Percentiles rank a stretch among this genome's conserved stretches.
These are phyloP conservation scores for Azolla pinnata DNA, from an alignment of 75 land plant genomes.

Conservation along the genomic window DNA sequence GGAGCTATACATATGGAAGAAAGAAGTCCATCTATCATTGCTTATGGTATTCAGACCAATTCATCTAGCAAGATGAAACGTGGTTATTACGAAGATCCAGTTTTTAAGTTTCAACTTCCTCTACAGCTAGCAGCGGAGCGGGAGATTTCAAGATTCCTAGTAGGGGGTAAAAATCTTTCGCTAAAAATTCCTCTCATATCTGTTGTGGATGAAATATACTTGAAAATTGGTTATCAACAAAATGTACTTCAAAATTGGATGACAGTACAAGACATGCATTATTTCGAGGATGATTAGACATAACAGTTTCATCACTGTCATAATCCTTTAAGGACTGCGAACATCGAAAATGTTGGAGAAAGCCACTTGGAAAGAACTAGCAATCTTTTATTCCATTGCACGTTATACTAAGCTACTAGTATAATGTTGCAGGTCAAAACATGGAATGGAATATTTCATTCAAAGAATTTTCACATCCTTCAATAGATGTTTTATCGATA, in stretches of 20 bases:
- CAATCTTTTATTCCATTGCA: too few species aligned
- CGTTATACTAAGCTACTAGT: too few species aligned
- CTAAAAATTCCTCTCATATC: too few species aligned
- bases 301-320: too few species aligned
- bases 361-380: too few species aligned
- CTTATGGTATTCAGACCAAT: constrained; percentile 91
- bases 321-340: too few species aligned
- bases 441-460: constrained; percentile 65
- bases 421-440: constrained; percentile 39
- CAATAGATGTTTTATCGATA: constrained; percentile 42
- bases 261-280: too few species aligned
- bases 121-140: constrained; percentile 92
- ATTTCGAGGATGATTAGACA: too few species aligned
- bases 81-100: constrained; percentile 73
- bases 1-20: constrained; percentile 80
- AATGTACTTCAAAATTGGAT: too few species aligned
- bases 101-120: constrained; percentile 84
- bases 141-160: constrained; percentile 59
- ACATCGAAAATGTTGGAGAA: too few species aligned
- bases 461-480: constrained; percentile 91
- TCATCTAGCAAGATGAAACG: constrained; percentile 56
- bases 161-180: constrained; percentile 42
- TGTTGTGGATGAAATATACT: too few species aligned
- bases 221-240: too few species aligned
- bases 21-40: constrained; percentile 45